Evolutionary conservation across 2,329 filamentous ascomycete species (phyloP), one percentile per base, ranked within the genome.

Genomic region (Talaromyces sp.): DNA sequence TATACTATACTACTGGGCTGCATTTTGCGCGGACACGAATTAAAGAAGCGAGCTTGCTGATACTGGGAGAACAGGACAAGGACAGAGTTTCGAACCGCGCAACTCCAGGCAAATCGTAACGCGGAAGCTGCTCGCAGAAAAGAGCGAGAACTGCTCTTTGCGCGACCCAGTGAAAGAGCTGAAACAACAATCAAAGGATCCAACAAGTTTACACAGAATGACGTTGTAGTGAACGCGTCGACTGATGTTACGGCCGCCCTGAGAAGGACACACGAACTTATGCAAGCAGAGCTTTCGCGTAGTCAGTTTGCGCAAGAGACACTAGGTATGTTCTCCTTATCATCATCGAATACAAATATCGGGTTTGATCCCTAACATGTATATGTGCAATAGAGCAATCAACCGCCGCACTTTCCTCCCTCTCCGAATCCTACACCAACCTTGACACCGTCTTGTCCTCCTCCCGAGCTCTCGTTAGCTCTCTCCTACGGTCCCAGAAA

Each of bases 241-340:
- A 85, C 82, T 64, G 90, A 95, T 77, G 89, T 97, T 56, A 97
- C 93, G 2, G 80, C 85, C 51, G 89, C 91, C 1, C 81, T 99
- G 54, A 84, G 91, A 61, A 82, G 91, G 61, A 95, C 93, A 5
- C 92, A 97, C 74, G 85, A 89, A 62, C 82, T 96, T 67, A 92
- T 97, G 78, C 85, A 89, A 63, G 81, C 85, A 4, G 92, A 97
- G 78, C 83, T 99, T 7, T 85, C 87, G 48, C 87, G 91, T 60
- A 95, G 90, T 64, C 87, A 89, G 66, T 97, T 96, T 70, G 93
- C 93, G 17, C 88, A 94, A 66, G 88, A 96, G 72, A 95, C 91
- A 1, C 81, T 99, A 58, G 73, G 77, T 75, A 63, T 60, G 68
- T 68, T 58, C 46, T 19, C 17, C 5, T 58, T n/a, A n/a, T 62